Conservation (phyloP, 805 yeast species). For the Nakazawaea wickerhamii region DNA sequence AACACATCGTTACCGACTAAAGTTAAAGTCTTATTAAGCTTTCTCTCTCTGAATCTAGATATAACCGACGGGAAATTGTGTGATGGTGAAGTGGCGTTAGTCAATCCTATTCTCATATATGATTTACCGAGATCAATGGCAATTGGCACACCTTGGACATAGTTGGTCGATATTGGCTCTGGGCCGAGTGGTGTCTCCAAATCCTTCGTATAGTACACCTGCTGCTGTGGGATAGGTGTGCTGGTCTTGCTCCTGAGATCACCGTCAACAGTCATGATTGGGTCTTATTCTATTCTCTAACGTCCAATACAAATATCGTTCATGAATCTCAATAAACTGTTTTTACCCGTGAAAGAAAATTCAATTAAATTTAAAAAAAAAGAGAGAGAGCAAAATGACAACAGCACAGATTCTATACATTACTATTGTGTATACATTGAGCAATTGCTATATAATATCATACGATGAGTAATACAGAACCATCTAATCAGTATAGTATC, state of each 20-base stretch:
- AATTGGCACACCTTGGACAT: conserved; percentile 60
- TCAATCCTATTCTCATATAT: conserved; percentile 53
- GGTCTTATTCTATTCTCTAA: not conserved
- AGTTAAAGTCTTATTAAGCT: conserved; percentile 53
- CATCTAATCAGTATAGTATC: conserved; percentile 33
- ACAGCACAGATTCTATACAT: too few species aligned
- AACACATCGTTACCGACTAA: conserved; percentile 79
- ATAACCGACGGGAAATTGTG: conserved; percentile 63
- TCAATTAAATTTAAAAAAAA: not conserved
- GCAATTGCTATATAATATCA: too few species aligned
- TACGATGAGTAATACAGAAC: conserved; percentile 3
- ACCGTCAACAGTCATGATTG: not conserved
- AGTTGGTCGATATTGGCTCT: conserved; percentile 44
- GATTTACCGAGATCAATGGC: conserved; percentile 84
- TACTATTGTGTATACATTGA: too few species aligned
- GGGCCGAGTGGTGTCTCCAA: conserved; percentile 29
- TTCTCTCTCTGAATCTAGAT: conserved; percentile 76
- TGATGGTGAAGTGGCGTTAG: conserved; percentile 42
- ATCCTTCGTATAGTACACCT: conserved; percentile 38
- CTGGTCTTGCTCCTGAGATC: not conserved
- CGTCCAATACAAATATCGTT: too few species aligned
- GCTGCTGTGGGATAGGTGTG: conserved; percentile 31
- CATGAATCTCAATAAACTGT: too few species aligned
- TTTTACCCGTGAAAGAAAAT: not conserved
- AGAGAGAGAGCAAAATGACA: not conserved